Percentiles rank a stretch among this genome's conserved stretches.
Evolutionary conservation across 352 stramenopile species (phyloP).

Genomic region (Halophytophthora batemanensis): DNA sequence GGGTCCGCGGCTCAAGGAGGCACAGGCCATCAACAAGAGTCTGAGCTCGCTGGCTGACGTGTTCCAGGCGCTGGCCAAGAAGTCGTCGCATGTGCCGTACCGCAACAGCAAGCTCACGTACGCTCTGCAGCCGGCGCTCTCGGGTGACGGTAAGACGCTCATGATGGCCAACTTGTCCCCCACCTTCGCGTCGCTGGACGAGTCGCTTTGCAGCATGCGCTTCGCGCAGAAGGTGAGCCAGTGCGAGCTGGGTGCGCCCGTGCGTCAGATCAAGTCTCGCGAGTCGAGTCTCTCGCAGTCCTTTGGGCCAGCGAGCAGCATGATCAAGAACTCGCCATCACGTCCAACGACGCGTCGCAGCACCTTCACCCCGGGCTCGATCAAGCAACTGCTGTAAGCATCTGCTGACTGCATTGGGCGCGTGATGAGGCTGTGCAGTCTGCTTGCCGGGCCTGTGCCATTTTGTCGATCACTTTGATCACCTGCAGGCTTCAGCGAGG

Average conservation of each 20-base stretch:
- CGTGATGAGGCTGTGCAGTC: background rate
- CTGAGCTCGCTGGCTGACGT: constrained; percentile 98
- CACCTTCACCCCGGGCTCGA: constrained; percentile 30
- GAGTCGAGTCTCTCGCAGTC: constrained; percentile 16
- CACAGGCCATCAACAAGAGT: constrained; percentile 99
- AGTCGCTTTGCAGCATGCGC: constrained; percentile 97
- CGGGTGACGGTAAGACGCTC: constrained; percentile 98
- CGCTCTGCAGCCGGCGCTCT: constrained; percentile 97
- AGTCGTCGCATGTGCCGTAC: constrained; percentile 96
- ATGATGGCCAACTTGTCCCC: constrained; percentile 99
- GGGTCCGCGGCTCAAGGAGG: constrained; percentile 94
- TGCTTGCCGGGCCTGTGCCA: no score
- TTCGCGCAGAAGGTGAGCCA: constrained; percentile 98
- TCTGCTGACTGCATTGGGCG: background rate
- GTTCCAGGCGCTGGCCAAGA: constrained; percentile 97
- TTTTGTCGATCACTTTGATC: no score
- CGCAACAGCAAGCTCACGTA: constrained; percentile 99
- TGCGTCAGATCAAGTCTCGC: constrained; percentile 79
- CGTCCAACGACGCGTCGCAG: constrained; percentile 29
- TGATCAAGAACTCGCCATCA: constrained; percentile 22
- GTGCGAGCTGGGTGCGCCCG: constrained; percentile 95
- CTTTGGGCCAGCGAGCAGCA: constrained; percentile 3
- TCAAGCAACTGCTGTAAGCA: constrained; percentile 27
- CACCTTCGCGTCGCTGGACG: constrained; percentile 91
- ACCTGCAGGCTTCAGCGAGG: no score